These are phyloP conservation scores for Cupressus sempervirens DNA, from an alignment of 75 land plant species.

Conservation along the genomic window DNA sequence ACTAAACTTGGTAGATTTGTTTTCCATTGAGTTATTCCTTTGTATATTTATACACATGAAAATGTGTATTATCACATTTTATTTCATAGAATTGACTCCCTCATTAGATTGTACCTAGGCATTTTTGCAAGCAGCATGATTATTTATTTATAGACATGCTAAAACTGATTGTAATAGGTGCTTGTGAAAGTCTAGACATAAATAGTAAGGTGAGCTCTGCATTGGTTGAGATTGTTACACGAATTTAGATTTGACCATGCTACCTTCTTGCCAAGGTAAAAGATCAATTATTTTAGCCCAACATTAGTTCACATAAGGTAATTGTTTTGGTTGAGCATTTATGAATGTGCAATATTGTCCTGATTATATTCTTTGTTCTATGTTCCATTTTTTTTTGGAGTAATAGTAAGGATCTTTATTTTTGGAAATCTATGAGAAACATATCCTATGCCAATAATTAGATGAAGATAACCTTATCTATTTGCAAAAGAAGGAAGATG, in stretches of 20 bases:
- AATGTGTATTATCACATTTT: background rate
- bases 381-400: background rate
- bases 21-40: background rate
- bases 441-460: background rate
- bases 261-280: constrained; percentile 96
- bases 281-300: background rate
- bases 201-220: constrained; percentile 95
- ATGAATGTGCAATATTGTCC: background rate
- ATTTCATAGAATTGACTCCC: background rate
- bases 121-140: background rate
- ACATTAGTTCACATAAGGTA: background rate
- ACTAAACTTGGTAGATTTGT: background rate
- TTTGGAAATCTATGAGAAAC: background rate
- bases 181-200: constrained; percentile 83
- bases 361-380: background rate
- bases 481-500: background rate
- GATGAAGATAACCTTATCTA: background rate
- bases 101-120: background rate
- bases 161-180: constrained; percentile 27
- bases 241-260: constrained; percentile 73
- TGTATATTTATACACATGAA: background rate
- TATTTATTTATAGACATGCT: background rate
- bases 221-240: constrained; percentile 79
- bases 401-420: background rate
- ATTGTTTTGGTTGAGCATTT: background rate